phyloP scores from a whole-genome alignment of 768 basidiomycete genomes.

The Psilocybe cyanescens region DNA sequence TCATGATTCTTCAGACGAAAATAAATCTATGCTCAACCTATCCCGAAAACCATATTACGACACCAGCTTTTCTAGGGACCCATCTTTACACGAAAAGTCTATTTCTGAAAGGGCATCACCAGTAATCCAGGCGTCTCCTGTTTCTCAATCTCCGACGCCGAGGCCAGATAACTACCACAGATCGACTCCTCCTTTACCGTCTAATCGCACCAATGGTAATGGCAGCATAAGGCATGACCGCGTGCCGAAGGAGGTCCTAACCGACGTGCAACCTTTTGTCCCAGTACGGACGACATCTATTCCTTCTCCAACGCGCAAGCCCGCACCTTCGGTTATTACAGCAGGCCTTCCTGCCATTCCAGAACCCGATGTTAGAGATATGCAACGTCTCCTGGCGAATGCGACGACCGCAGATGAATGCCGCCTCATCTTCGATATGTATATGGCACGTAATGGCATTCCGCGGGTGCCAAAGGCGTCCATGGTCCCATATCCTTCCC shows the following conservation, averaged over 20 bases:
- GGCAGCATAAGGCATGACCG: slow-evolving; percentile 13
- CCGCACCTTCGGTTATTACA: slow-evolving; percentile 21
- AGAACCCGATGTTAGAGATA: slow-evolving; percentile 58
- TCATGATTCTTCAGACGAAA: slow-evolving; percentile 43
- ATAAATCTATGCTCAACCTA: slow-evolving; percentile 26
- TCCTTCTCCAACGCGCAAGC: slow-evolving; percentile 25
- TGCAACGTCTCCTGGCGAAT: slow-evolving; percentile 66
- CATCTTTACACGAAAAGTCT: slow-evolving; percentile 14
- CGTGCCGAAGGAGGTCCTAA: slow-evolving; percentile 14
- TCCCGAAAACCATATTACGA: slow-evolving; percentile 22
- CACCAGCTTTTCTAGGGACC: slow-evolving; percentile 16
- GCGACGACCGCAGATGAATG: slow-evolving; percentile 85
- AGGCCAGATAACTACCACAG: not conserved
- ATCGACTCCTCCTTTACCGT: slow-evolving; percentile 15
- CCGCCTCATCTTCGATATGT: slow-evolving; percentile 82
- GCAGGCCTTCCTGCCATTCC: slow-evolving; percentile 23
- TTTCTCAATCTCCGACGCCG: slow-evolving; percentile 11
- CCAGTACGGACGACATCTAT: slow-evolving; percentile 23
- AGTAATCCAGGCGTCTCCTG: slow-evolving; percentile 14
- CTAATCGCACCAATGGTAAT: slow-evolving; percentile 21
- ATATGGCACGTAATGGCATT: slow-evolving; percentile 66
- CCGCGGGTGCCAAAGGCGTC: slow-evolving; percentile 33
- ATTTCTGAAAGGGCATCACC: slow-evolving; percentile 21
- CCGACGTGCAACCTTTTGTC: slow-evolving; percentile 20
- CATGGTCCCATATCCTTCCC: slow-evolving; percentile 35